Evolutionary conservation across 129 eudicot genomes (phyloP).

Genomic region (Arctium lappa): DNA sequence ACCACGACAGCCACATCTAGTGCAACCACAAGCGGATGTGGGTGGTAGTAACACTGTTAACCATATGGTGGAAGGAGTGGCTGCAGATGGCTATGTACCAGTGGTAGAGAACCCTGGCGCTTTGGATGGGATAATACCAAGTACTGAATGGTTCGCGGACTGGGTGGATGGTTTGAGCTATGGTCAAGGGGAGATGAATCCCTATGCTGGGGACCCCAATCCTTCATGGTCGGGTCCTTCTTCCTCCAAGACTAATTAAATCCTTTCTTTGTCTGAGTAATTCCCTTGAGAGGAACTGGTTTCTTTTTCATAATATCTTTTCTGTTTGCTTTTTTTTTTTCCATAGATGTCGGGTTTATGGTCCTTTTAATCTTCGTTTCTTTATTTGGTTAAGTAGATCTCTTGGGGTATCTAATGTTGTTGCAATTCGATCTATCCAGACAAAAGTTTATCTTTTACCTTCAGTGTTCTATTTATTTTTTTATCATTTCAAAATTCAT

Average conservation of each 20-base stretch:
- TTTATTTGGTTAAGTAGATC: background rate
- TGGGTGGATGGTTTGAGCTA: constrained; percentile 12
- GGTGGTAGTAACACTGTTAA: background rate
- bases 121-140: background rate
- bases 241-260: background rate
- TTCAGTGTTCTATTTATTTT: background rate
- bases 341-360: background rate
- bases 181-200: background rate
- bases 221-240: background rate
- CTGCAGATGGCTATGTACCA: background rate
- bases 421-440: background rate
- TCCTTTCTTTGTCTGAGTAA: background rate
- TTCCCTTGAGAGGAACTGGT: background rate
- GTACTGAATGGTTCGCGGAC: constrained; percentile 13
- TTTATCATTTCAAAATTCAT: background rate
- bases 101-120: background rate
- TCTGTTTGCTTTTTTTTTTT: background rate
- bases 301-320: background rate
- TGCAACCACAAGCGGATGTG: background rate
- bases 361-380: constrained; percentile 1
- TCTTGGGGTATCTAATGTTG: background rate
- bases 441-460: background rate
- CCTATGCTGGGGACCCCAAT: background rate
- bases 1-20: background rate
- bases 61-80: background rate